Evolutionary conservation across 2,329 filamentous ascomycete species (phyloP).

Genomic region (Metarhizium humberi): DNA sequence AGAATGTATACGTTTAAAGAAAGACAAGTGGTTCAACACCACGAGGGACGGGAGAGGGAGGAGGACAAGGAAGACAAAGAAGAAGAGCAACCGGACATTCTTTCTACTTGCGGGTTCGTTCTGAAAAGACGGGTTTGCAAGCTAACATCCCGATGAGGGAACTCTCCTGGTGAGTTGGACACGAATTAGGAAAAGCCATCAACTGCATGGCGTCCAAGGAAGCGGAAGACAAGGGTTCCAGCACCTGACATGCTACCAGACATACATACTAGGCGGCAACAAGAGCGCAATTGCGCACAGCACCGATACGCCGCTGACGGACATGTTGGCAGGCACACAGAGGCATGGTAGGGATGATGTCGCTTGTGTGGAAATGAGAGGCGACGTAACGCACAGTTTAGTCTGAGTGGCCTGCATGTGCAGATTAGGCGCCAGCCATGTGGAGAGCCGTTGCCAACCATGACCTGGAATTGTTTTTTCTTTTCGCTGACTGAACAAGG

Average conservation of each 20-base stretch:
- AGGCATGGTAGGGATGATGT: not conserved
- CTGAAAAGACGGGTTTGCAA: not conserved
- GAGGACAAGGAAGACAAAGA: not conserved
- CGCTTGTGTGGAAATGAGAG: constrained; percentile 8
- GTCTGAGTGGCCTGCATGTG: not conserved
- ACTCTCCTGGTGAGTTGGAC: not conserved
- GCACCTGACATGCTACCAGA: not conserved
- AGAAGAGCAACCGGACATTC: not conserved
- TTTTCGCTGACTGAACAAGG: not conserved
- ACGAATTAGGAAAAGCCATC: not conserved
- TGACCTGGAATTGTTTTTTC: not conserved
- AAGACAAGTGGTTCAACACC: not conserved
- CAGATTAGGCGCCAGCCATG: not conserved
- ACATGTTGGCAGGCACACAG: not conserved
- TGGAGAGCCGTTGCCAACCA: not conserved
- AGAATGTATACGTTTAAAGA: not conserved
- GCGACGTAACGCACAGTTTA: constrained; percentile 3
- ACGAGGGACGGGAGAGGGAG: not conserved
- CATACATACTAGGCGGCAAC: no score
- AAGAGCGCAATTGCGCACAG: not conserved
- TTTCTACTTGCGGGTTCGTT: not conserved
- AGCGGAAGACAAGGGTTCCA: not conserved
- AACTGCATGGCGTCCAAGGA: not conserved
- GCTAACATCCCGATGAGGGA: not conserved
- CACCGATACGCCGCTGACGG: not conserved